These are phyloP conservation scores for Lunularia cruciata DNA, from an alignment of 225 moss, liverwort and hornwort genomes.

Conservation along the genomic window DNA sequence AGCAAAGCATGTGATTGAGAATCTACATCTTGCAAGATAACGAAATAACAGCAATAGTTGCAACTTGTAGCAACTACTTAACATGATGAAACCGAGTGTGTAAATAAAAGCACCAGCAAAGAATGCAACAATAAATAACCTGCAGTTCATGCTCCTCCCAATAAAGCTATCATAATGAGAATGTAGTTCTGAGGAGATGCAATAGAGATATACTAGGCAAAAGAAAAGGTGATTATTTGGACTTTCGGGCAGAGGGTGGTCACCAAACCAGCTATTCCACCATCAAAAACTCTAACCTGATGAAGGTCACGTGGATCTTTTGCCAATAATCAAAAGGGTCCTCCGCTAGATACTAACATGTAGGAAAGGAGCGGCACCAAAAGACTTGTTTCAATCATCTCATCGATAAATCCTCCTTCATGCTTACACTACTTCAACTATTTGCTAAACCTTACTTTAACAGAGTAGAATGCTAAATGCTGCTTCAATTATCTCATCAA, in stretches of 20 bases:
- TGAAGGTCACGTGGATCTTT: slow-evolving; percentile 69
- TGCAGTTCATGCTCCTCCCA: slow-evolving; percentile 74
- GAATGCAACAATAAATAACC: too few relatives aligned
- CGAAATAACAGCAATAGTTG: slow-evolving; percentile 77
- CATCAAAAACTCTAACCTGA: slow-evolving; percentile 76
- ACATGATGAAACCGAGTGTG: slow-evolving; percentile 50
- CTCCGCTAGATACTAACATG: slow-evolving; percentile 74
- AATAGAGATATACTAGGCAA: slow-evolving; percentile 83
- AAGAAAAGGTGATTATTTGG: slow-evolving; percentile 82
- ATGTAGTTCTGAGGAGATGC: slow-evolving; percentile 80
- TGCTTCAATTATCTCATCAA: too few relatives aligned
- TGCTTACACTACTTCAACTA: too few relatives aligned
- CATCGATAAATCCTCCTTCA: too few relatives aligned
- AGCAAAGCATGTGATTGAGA: too few relatives aligned
- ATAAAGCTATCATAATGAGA: slow-evolving; percentile 73
- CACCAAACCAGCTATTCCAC: slow-evolving; percentile 66
- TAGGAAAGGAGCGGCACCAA: slow-evolving; percentile 94
- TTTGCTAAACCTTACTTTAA: too few relatives aligned
- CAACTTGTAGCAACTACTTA: slow-evolving; percentile 65
- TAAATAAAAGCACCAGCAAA: slow-evolving; percentile 74
- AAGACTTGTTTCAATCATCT: too few relatives aligned
- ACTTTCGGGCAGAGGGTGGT: slow-evolving; percentile 86
- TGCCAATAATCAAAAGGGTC: slow-evolving; percentile 78
- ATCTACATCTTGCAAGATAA: slow-evolving; percentile 80
- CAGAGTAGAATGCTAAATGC: too few relatives aligned